These are phyloP conservation scores for Sphaceloma murrayae DNA, from an alignment of 2,329 filamentous ascomycete genomes.

Conservation along the genomic window DNA sequence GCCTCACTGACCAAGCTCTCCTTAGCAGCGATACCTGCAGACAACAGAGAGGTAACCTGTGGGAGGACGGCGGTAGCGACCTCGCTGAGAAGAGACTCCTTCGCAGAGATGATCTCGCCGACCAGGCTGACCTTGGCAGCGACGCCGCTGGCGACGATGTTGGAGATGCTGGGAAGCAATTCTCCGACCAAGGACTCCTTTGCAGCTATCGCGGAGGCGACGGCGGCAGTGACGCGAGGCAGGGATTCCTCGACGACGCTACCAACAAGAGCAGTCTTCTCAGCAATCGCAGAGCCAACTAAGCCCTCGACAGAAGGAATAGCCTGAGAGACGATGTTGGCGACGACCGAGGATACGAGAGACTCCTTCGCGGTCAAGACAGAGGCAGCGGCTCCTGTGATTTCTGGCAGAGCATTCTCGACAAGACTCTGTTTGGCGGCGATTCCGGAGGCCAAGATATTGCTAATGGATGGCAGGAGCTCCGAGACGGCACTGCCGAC, in stretches of 20 bases:
- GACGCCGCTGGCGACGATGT: background rate
- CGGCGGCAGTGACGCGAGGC: background rate
- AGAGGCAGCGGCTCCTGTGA: constrained; percentile 5
- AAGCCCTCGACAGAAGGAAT: constrained; percentile 2
- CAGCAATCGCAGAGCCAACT: background rate
- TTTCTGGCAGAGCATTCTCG: background rate
- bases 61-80: constrained; percentile 1
- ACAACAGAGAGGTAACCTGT: background rate
- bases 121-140: background rate
- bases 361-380: background rate
- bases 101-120: constrained; percentile 6
- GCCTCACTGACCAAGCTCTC: constrained; percentile 1
- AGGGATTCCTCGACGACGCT: background rate
- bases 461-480: constrained; percentile 1
- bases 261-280: background rate
- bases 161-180: background rate
- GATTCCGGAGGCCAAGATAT: background rate
- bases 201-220: constrained; percentile 3
- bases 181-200: constrained; percentile 3
- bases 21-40: constrained; percentile 8
- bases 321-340: background rate
- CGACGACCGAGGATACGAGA: constrained; percentile 1
- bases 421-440: constrained; percentile 6
- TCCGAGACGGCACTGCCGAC: constrained; percentile 3
- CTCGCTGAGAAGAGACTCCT: constrained; percentile 9